These are phyloP conservation scores for Fraxinus ornus DNA, from an alignment of 305 asterid genomes.

Conservation along the genomic window DNA sequence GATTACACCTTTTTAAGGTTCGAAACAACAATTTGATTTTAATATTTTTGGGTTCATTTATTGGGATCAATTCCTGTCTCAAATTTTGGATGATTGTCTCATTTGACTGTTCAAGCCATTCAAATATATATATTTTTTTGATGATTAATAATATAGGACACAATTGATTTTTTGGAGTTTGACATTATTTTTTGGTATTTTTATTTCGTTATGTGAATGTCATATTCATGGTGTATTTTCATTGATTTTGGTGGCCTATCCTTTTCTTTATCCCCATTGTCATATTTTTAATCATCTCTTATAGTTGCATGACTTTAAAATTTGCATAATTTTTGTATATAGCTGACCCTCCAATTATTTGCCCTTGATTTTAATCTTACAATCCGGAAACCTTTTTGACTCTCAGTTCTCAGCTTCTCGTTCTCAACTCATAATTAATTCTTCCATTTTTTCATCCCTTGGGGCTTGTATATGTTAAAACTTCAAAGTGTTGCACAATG, in stretches of 20 bases:
- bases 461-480: constrained; percentile 3
- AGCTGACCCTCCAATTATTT: constrained; percentile 15
- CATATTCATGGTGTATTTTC: constrained; percentile 35
- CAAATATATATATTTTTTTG: not conserved
- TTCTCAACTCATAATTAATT: not conserved
- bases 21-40: constrained; percentile 12
- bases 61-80: constrained; percentile 17
- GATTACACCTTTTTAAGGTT: constrained; percentile 20
- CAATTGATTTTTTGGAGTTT: constrained; percentile 12
- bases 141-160: not conserved
- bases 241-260: constrained; percentile 45
- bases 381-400: not conserved
- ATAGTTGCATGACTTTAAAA: not conserved
- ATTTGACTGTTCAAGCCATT: not conserved
- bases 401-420: not conserved
- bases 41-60: not conserved
- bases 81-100: not conserved
- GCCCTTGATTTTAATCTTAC: constrained; percentile 20
- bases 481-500: constrained; percentile 3
- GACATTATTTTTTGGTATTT: constrained; percentile 11
- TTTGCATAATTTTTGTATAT: not conserved
- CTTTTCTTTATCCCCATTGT: constrained; percentile 36
- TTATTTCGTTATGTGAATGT: constrained; percentile 35
- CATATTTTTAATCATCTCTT: constrained; percentile 21
- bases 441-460: not conserved